These are phyloP conservation scores for Asclepias syriaca DNA, from an alignment of 257 asterid species.

Conservation along the genomic window DNA sequence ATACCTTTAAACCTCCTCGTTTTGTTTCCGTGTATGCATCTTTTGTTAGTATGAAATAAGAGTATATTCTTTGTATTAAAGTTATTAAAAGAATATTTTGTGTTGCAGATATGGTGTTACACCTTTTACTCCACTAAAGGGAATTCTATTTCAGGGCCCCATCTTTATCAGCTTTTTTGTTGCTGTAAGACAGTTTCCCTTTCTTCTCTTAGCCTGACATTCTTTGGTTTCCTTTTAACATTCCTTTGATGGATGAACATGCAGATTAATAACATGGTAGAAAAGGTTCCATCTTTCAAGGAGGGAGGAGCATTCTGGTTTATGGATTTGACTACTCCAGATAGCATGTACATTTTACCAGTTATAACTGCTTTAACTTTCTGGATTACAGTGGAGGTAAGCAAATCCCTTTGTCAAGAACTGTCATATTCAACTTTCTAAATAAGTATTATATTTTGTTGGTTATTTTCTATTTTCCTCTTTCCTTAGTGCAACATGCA, in stretches of 20 bases:
- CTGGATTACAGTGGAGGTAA: constrained; percentile 92
- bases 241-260: constrained; percentile 15
- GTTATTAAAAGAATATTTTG: not conserved
- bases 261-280: constrained; percentile 80
- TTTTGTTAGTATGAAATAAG: not conserved
- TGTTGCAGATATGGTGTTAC: constrained; percentile 80
- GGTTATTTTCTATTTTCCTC: not conserved
- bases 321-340: constrained; percentile 87
- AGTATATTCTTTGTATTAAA: not conserved
- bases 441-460: not conserved
- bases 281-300: constrained; percentile 81
- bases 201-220: constrained; percentile 5
- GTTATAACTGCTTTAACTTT: constrained; percentile 83
- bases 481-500: constrained; percentile 61
- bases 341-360: constrained; percentile 66
- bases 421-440: not conserved
- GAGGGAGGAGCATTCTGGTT: constrained; percentile 91
- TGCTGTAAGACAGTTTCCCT: constrained; percentile 62
- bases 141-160: constrained; percentile 78
- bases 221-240: constrained; percentile 1
- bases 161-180: constrained; percentile 72
- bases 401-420: constrained; percentile 8
- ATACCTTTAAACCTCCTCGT: not conserved
- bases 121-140: constrained; percentile 78
- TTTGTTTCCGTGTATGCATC: not conserved